A percentile compares a stretch with the other conserved stretches of the same genome.
These are phyloP conservation scores for Epicoccum sorghinum DNA, from an alignment of 2,329 filamentous ascomycete genomes.

Conservation along the genomic window DNA sequence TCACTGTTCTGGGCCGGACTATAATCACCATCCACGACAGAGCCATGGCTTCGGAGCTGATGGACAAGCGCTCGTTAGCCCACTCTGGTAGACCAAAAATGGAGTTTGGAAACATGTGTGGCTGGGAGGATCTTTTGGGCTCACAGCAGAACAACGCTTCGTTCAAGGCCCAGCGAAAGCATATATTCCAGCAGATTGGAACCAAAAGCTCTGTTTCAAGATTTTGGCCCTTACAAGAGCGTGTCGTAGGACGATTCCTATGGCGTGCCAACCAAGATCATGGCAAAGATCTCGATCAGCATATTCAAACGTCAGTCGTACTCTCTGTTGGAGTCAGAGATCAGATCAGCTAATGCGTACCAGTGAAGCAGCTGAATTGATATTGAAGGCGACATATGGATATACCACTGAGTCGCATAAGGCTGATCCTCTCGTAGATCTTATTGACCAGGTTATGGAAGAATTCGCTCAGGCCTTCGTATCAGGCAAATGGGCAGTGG, in stretches of 20 bases:
- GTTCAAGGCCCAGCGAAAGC: constrained; percentile 51
- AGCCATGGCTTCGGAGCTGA: constrained; percentile 29
- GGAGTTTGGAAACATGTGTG: constrained; percentile 34
- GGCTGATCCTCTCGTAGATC: constrained; percentile 53
- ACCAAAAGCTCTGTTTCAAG: constrained; percentile 48
- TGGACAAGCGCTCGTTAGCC: constrained; percentile 29
- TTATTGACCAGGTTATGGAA: constrained; percentile 49
- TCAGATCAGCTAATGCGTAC: neutral
- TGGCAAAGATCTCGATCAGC: constrained; percentile 42
- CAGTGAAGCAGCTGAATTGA: constrained; percentile 34
- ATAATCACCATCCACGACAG: constrained; percentile 34
- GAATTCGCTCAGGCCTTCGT: constrained; percentile 50
- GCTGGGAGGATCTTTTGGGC: constrained; percentile 48
- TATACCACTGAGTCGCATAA: constrained; percentile 52
- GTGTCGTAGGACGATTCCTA: constrained; percentile 54
- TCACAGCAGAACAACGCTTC: constrained; percentile 47
- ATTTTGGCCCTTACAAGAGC: constrained; percentile 53
- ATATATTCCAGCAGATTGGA: constrained; percentile 54
- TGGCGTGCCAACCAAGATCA: constrained; percentile 51
- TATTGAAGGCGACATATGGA: constrained; percentile 44
- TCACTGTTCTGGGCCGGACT: constrained; percentile 33
- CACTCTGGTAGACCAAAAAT: constrained; percentile 30
- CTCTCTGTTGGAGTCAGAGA: neutral
- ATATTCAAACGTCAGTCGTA: constrained; percentile 51
- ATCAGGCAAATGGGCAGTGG: constrained; percentile 55